Percentiles rank a stretch among this genome's conserved stretches.
phyloP scores from a whole-genome alignment of 345 rosid species.

The Aegle marmelos region DNA sequence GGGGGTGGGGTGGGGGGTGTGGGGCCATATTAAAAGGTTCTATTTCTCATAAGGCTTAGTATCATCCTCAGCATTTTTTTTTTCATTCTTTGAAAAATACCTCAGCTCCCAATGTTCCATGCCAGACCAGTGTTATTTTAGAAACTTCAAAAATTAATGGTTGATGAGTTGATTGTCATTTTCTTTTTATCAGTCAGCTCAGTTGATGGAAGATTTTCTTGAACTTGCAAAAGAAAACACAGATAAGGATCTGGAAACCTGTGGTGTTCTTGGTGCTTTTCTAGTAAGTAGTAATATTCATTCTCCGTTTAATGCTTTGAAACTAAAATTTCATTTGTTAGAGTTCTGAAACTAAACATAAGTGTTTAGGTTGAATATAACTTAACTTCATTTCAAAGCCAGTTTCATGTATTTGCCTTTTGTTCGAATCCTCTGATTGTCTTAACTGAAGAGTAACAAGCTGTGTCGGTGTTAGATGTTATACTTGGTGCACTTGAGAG shows the following conservation, averaged over 20 bases:
- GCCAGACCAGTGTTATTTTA: not conserved
- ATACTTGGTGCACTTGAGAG: not conserved
- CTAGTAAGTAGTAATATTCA: constrained; percentile 72
- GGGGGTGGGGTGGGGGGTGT: too few relatives aligned
- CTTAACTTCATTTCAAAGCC: not conserved
- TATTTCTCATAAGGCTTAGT: not conserved
- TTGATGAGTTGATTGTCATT: constrained; percentile 7
- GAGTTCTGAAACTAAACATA: not conserved
- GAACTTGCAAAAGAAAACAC: constrained; percentile 86
- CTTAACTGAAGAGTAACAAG: not conserved
- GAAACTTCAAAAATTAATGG: not conserved
- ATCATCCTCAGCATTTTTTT: not conserved
- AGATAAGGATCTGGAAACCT: constrained; percentile 82
- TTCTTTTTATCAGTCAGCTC: constrained; percentile 45
- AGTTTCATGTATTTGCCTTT: not conserved
- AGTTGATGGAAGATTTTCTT: constrained; percentile 77
- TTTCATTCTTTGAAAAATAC: not conserved
- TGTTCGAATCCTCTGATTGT: not conserved
- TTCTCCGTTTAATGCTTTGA: constrained; percentile 2
- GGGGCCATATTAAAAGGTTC: not conserved
- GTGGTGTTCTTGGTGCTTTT: constrained; percentile 85
- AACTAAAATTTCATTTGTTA: not conserved
- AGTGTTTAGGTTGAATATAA: not conserved
- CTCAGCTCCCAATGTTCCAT: not conserved
- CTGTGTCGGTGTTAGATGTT: not conserved